phyloP scores from a whole-genome alignment of 225 moss, liverwort and hornwort genomes.

The Ulota crispa region DNA sequence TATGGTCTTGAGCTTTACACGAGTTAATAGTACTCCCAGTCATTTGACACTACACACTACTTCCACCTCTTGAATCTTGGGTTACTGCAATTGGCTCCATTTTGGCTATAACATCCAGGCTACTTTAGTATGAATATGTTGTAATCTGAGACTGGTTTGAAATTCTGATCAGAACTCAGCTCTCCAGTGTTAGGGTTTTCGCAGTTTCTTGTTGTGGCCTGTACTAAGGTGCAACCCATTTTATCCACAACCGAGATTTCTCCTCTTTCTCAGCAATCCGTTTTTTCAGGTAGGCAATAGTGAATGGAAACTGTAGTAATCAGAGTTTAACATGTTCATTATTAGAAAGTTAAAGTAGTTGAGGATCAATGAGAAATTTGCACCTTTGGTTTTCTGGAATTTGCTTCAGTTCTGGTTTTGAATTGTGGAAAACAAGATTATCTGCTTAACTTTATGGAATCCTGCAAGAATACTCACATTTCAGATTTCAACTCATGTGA shows the following conservation, averaged over 20 bases:
- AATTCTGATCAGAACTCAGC: conserved; percentile 55
- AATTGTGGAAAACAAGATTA: no score
- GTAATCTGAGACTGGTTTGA: conserved; percentile 47
- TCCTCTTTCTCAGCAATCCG: conserved; percentile 41
- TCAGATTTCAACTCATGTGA: no score
- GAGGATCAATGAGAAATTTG: no score
- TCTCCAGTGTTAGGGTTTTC: not conserved
- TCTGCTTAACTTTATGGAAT: no score
- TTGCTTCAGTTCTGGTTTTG: no score
- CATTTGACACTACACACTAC: not conserved
- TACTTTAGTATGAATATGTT: not conserved
- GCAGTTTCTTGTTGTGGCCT: conserved; percentile 54
- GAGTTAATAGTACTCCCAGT: not conserved
- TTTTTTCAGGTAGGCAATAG: conserved; percentile 35
- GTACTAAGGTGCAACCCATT: conserved; percentile 53
- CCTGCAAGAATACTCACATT: no score
- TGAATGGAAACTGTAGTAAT: no score
- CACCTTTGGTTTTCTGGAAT: no score
- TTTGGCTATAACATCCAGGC: no score
- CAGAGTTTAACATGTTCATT: no score
- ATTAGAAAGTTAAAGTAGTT: no score
- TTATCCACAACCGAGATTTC: conserved; percentile 45
- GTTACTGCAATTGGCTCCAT: not conserved
- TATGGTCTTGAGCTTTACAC: not conserved
- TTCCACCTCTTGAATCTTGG: no score